Base-by-base conservation (phyloP, 73 alveolate genomes). In the Breviolum minutum region DNA sequence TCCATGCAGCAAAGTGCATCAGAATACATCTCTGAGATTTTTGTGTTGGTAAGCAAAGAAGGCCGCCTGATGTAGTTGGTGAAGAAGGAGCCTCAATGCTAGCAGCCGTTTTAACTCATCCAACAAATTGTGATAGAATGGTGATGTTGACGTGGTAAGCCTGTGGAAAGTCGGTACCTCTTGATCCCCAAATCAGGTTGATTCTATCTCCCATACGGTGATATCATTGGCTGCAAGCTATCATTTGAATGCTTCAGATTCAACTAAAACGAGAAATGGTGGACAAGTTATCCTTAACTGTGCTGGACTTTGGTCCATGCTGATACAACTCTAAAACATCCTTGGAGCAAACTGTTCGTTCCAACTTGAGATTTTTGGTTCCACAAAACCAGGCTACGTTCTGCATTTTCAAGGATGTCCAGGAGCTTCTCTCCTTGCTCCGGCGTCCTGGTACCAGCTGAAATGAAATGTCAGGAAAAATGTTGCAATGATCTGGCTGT, bases 341-440 rank as follows among this genome's bases (percentile, higher is more conserved):
- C 54, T 40, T 40, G 5, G 54, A 40, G 54, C 54, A 40, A 40
- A 40, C 54, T 40, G 54, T 40, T 40, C 3, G 54, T 40, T 40
- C 54, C 54, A 40, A 40, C 54, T 40, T 40, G 54, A 40, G 54
- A 40, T 40, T 40, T 40, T 40, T 29, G 63, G 63, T 79, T 79
- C 32, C 87, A 30, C 64, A 79, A 30, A 32, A 32, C 64, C 30
- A 79, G n/a, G 87, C 61, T 13, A 61, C 98, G 98, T 63, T 92
- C 98, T 22, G 62, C 91, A 22, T 73, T 68, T 66, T 74, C 98
- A 68, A 92, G 90, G 29, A 92, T 81, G 68, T 92, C 69, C 89
- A 92, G 48, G 40, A 92, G 98, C 98, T 92, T 92, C 90, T 92
- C 98, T n/a, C 98, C 98, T 29, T 92, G 98, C 91, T 92, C 91